Percentiles rank a stretch among this genome's conserved stretches.
Evolutionary conservation across 345 rosid species (phyloP).

Genomic region (Psidium guajava): DNA sequence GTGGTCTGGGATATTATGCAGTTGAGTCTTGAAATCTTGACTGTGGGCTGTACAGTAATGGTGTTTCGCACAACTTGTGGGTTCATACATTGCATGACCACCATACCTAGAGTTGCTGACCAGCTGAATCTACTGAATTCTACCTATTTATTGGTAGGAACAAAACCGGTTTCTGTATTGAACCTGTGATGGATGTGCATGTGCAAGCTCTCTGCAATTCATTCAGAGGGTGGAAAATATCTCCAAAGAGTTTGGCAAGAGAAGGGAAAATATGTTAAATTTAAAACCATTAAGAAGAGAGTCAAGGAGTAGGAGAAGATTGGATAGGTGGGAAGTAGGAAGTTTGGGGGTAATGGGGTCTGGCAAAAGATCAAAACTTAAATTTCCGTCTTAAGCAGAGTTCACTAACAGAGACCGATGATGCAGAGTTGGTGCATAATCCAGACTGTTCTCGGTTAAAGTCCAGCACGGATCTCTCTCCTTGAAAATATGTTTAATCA

Average conservation of each 20-base stretch:
- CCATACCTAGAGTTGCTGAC: too few relatives aligned
- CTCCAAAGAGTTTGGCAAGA: neutral
- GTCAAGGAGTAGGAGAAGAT: neutral
- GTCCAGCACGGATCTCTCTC: neutral
- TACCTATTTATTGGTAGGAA: neutral
- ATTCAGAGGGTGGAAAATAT: neutral
- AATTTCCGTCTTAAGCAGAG: neutral
- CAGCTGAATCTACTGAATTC: neutral
- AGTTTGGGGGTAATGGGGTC: neutral
- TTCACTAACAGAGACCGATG: neutral
- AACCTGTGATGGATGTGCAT: neutral
- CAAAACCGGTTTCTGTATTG: neutral
- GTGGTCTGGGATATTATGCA: neutral
- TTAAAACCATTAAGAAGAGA: neutral
- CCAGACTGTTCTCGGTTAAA: neutral
- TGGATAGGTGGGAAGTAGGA: conserved; percentile 1
- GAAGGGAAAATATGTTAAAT: neutral
- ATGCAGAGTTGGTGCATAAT: neutral
- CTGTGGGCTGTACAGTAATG: neutral
- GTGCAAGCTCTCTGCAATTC: neutral
- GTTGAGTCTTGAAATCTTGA: neutral
- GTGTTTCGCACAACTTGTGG: neutral
- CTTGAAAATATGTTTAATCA: neutral
- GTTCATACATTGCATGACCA: neutral
- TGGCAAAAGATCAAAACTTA: neutral